Percentiles rank a stretch among this genome's conserved stretches.
phyloP scores from a whole-genome alignment of 495 filamentous ascomycete genomes.

The Glarea lozoyensis region DNA sequence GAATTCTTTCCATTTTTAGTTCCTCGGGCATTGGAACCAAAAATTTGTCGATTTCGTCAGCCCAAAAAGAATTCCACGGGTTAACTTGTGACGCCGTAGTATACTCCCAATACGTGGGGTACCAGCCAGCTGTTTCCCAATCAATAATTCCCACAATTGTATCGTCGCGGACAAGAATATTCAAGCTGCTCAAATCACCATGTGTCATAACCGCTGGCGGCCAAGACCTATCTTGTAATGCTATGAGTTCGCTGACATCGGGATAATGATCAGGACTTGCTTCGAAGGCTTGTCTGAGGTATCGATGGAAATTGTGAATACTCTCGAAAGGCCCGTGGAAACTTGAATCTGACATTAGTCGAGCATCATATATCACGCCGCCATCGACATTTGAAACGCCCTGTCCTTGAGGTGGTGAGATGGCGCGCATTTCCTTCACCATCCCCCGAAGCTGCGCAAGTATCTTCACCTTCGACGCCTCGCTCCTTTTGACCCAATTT shows the following conservation, averaged over 20 bases:
- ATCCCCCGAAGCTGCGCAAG: slow-evolving; percentile 33
- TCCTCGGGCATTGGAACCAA: slow-evolving; percentile 34
- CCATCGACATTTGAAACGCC: slow-evolving; percentile 32
- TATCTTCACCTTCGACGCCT: slow-evolving; percentile 34
- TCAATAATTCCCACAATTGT: slow-evolving; percentile 39
- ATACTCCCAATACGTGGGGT: slow-evolving; percentile 42
- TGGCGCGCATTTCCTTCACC: slow-evolving; percentile 31
- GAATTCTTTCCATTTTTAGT: slow-evolving; percentile 36
- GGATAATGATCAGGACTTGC: slow-evolving; percentile 23
- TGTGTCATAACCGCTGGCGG: slow-evolving; percentile 19
- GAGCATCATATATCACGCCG: slow-evolving; percentile 32
- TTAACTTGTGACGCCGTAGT: slow-evolving; percentile 36
- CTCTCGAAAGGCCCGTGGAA: slow-evolving; percentile 19
- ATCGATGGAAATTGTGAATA: slow-evolving; percentile 13
- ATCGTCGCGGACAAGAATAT: slow-evolving; percentile 23
- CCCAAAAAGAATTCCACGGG: slow-evolving; percentile 36
- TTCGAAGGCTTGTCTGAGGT: slow-evolving; percentile 5
- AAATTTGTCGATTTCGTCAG: slow-evolving; percentile 39
- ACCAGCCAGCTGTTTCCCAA: slow-evolving; percentile 43
- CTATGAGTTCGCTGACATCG: neutral
- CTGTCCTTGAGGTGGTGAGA: slow-evolving; percentile 26
- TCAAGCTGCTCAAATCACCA: slow-evolving; percentile 27
- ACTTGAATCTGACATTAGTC: slow-evolving; percentile 23
- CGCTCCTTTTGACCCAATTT: slow-evolving; percentile 23
- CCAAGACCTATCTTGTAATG: neutral